Evolutionary conservation across 805 yeast genomes (phyloP), one percentile per base, ranked within the genome.

Genomic region (Metschnikowia gelsemii): DNA sequence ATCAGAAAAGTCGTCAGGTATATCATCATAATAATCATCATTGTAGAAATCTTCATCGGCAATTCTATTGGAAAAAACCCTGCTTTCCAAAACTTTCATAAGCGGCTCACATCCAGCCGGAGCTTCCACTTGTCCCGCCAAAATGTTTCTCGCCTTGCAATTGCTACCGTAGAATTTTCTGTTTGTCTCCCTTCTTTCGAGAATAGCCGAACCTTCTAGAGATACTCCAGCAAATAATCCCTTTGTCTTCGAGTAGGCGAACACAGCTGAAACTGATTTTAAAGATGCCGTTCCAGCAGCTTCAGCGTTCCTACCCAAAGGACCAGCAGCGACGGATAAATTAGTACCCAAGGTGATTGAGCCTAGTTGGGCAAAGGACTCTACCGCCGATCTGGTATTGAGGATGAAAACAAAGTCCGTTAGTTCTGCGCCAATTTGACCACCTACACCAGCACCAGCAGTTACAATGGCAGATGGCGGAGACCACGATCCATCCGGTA

Each of bases 361-460:
- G 3, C 99, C 99, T 50, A 84, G 78, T 61, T 89, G 96, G 11
- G 97, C 88, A 66, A 91, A 91, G 8, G 96, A 81, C 48, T 85
- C 87, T 34, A 91, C 99, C 2, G 99, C 98, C 2, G 89, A 79
- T 38, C 78, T 74, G 11, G 86, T 79, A 68, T 93, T 91, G 51
- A 91, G 75, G 46, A 93, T 90, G 61, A 91, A 91, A 21, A 91
- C 96, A 59, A 91, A 91, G 68, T 91, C 98, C 1, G 99, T 91
- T 56, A 91, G 70, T 62, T 91, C 99, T 7, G 96, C 90, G 30
- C 99, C 99, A 50, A 93, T 79, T 69, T 89, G 95, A 32, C 99
- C 99, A 45, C 99, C 99, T 5, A 93, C 97, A 57, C 99, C 98
- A 3, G 97, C 98, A 55, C 98, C 99, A 3, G 96, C 98, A 17